Evolutionary conservation across 805 yeast genomes (phyloP).

Genomic region (Saturnispora sanitii): DNA sequence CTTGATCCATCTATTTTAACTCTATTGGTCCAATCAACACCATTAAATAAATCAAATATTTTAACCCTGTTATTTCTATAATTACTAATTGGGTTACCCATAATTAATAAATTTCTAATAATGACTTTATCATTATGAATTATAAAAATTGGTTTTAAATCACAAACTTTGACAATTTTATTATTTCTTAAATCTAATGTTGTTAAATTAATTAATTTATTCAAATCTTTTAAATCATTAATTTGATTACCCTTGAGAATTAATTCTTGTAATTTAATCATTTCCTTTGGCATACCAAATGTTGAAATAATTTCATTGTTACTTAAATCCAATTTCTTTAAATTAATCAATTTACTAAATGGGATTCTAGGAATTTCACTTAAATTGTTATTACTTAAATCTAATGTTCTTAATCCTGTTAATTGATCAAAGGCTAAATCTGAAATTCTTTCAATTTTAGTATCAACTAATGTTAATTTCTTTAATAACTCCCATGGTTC

Average conservation of each 20-base stretch:
- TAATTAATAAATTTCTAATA: constrained; percentile 22
- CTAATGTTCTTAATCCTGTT: constrained; percentile 33
- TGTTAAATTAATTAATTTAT: constrained; percentile 35
- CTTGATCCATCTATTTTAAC: constrained; percentile 49
- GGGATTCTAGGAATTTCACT: constrained; percentile 41
- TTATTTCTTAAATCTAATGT: constrained; percentile 42
- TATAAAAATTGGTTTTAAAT: constrained; percentile 33
- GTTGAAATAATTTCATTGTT: constrained; percentile 34
- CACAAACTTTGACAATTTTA: constrained; percentile 27
- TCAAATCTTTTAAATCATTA: constrained; percentile 28
- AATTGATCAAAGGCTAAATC: constrained; percentile 24
- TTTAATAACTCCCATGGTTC: constrained; percentile 30
- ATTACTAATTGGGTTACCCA: constrained; percentile 31
- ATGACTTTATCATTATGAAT: constrained; percentile 16
- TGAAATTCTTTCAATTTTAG: constrained; percentile 27
- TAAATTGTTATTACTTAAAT: constrained; percentile 45
- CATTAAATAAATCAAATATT: constrained; percentile 46
- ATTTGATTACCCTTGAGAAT: constrained; percentile 40
- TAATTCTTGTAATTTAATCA: constrained; percentile 36
- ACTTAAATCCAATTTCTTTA: constrained; percentile 45
- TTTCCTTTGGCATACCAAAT: constrained; percentile 28
- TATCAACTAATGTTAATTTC: constrained; percentile 33
- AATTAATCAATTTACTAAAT: constrained; percentile 35
- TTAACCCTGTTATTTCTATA: constrained; percentile 41
- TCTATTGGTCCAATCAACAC: constrained; percentile 37